Evolutionary conservation across 768 basidiomycete species (phyloP), one percentile per base, ranked within the genome.

Genomic region (button mushroom (Agaricus bisporus)): DNA sequence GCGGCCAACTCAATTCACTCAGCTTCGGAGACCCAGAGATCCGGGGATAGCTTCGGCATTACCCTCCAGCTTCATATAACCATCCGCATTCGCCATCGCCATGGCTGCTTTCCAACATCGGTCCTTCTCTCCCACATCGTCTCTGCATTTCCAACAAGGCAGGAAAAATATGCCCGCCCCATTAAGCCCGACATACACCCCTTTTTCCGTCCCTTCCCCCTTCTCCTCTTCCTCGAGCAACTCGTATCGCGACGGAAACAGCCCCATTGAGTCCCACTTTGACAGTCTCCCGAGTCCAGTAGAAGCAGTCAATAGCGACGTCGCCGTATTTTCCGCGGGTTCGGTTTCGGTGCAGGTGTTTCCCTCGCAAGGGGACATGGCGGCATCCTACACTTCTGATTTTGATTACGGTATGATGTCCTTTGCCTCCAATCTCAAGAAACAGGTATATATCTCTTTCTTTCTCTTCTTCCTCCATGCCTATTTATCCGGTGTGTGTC

Each of bases 161-260:
- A 38, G 53, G 36, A 44, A 32, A 29, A 39, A 18, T 46, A 67
- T 67, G 66, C 26, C 62, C 20, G 63, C 65, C 38, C 64, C 64
- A 49, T 49, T 62, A 49, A 73, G 68, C 51, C 69, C 73, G 26
- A 68, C 72, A 51, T 66, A 70, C 48, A 67, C 74, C 0, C 63
- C 66, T 54, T 64, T 63, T 56, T 72, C 73, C 17, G 64, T 63
- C 0, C 60, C 71, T 3, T 74, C 75, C 3, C 73, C 74, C 26
- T 65, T 70, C 51, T 74, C 75, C 9, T 54, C 52, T 11, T 44
- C 52, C 38, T 54, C 52, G 9, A 54, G 52, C 38, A 17, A 35
- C 29, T 51, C 49, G 17, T 51, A 42, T 15, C 52, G 25, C 17
- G 47, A 54, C 36, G 68, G 64, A 59, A 69, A 63, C 59, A 73